Percentiles rank a stretch among this genome's conserved stretches.
Evolutionary conservation across 306 rosid genomes (phyloP).

Genomic region (Cicer judaicum): DNA sequence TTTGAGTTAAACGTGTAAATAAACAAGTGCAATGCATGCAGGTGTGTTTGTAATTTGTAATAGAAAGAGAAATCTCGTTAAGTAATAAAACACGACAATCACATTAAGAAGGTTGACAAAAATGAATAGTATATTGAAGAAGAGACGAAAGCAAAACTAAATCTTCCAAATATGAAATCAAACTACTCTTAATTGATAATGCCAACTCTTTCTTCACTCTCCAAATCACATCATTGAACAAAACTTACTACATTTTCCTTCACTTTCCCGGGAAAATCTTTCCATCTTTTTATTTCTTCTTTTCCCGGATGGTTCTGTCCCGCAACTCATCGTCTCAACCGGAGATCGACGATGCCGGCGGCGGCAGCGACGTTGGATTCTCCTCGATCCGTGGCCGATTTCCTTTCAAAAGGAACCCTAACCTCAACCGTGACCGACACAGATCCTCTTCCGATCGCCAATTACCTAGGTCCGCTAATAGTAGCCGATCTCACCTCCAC

Average conservation of each 20-base stretch:
- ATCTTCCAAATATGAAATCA: conserved; percentile 1
- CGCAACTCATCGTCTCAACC: conserved; percentile 65
- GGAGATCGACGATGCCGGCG: conserved; percentile 60
- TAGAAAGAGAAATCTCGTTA: neutral
- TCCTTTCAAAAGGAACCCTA: conserved; percentile 75
- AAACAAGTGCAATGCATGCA: neutral
- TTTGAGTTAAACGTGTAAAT: too few species aligned
- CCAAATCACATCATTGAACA: neutral
- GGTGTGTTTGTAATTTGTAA: neutral
- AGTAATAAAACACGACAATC: too few species aligned
- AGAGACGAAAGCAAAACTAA: neutral
- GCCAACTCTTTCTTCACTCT: conserved; percentile 37
- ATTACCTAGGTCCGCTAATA: conserved; percentile 43
- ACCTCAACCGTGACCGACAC: conserved; percentile 46
- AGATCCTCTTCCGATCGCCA: conserved; percentile 57
- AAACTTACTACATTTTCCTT: neutral
- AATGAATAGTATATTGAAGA: neutral
- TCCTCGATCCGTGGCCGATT: conserved; percentile 77
- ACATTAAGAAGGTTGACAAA: neutral
- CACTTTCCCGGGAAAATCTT: conserved; percentile 49
- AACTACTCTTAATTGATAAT: neutral
- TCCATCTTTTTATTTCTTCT: neutral
- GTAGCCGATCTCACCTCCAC: conserved; percentile 60
- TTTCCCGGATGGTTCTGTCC: conserved; percentile 51
- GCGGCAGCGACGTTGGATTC: conserved; percentile 54